Evolutionary conservation across 371 early-diverging fungal genomes (phyloP), one percentile per base, ranked within the genome.

Genomic region (Rhizopus sp.): DNA sequence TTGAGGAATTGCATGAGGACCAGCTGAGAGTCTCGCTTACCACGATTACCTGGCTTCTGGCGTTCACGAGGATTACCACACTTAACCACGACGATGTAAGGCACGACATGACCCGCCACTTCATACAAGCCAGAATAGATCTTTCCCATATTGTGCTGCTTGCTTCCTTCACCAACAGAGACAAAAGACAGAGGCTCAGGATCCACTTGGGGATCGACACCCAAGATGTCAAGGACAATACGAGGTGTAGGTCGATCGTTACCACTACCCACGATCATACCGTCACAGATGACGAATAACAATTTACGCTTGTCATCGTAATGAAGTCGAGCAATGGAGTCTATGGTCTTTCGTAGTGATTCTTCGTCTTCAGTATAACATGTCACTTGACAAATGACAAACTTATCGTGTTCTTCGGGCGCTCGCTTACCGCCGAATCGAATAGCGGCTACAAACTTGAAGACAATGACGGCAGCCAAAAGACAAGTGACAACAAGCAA

Each of bases 1-100:
- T 94, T 93, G 64, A 99, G 87, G 88, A 97, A 99, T 50, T 90
- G 83, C 99, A 99, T 98, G 65, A 95, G 81, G 31, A 99, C 81
- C 73, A 99, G 83, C 80, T 99, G 99, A 48, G 97, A 95, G 75
- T 99, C 99, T 57, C 99, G 89, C 72, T 99, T 99, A 62, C 99
- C 99, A 57, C 99, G 85, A 67, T 99, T 98, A n/a, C 96, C 95
- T 7, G 95, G 90, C 63, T 92, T 92, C 54, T 87, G 77, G 13
- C 72, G 64, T 59, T 97, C 95, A 4, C 81, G 79, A 2, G 87
- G 85, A 0, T 89, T 87, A 33, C 99, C 99, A 50, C 93, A 93
- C 74, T 99, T 98, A 61, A 90, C 92, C 7, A 99, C 90, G 0
- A 94, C 87, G 53, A 97, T 76, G 57, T 91, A 93, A 4, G 97